These are phyloP conservation scores for Westerdykella ornata DNA, from an alignment of 2,329 filamentous ascomycete species.

Conservation along the genomic window DNA sequence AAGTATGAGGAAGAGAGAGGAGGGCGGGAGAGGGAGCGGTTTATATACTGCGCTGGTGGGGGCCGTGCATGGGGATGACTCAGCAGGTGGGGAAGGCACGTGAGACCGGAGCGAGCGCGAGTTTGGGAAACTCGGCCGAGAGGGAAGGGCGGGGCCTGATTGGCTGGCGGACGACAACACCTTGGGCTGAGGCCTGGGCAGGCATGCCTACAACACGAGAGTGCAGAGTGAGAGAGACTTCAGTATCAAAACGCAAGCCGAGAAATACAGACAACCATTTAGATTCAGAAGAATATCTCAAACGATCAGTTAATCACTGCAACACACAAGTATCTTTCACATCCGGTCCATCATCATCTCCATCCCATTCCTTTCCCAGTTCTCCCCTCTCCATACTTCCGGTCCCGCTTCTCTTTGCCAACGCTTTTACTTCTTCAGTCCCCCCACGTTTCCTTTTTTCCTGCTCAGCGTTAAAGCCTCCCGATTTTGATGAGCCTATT, in stretches of 20 bases:
- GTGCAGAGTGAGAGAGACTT: too few relatives aligned
- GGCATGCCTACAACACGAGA: too few relatives aligned
- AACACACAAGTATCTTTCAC: constrained; percentile 17
- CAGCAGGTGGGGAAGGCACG: not conserved
- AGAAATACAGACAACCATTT: too few relatives aligned
- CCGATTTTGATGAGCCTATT: too few relatives aligned
- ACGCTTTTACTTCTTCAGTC: not conserved
- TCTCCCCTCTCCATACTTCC: not conserved
- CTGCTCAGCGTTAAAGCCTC: too few relatives aligned
- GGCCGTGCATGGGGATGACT: not conserved
- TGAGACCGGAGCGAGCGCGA: not conserved
- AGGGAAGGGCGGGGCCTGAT: too few relatives aligned
- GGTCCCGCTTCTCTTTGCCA: not conserved
- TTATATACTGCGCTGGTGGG: not conserved
- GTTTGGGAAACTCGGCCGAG: too few relatives aligned
- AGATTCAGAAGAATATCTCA: too few relatives aligned
- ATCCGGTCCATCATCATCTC: constrained; percentile 9
- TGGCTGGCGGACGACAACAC: too few relatives aligned
- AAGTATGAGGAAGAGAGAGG: constrained; percentile 15
- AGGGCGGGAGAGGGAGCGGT: not conserved
- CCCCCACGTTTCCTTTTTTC: not conserved
- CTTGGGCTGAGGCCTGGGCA: too few relatives aligned
- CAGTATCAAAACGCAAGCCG: too few relatives aligned
- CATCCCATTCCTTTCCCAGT: constrained; percentile 1
- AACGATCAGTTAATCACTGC: constrained; percentile 4